Conservation (phyloP, 2,329 filamentous ascomycete species). For the Fusarium lateritium region DNA sequence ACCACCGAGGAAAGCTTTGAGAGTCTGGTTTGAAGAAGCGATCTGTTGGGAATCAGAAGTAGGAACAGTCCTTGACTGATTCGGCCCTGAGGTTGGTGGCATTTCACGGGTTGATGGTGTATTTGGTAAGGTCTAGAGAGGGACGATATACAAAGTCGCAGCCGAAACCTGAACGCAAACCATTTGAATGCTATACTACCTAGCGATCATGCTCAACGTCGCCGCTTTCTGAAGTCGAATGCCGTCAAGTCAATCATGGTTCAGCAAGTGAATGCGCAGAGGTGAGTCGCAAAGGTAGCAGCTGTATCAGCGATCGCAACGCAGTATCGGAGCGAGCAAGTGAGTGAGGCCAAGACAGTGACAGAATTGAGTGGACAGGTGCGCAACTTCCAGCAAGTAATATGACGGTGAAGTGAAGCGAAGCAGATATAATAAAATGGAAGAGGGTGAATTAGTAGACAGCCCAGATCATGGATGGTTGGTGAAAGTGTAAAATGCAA, state of each 20-base stretch:
- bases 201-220: constrained; percentile 45
- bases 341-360: constrained; percentile 3
- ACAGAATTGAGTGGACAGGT: neutral
- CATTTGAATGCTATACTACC: constrained; percentile 38
- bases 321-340: constrained; percentile 1
- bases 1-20: constrained; percentile 58
- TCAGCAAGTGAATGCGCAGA: constrained; percentile 25
- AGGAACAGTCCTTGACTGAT: constrained; percentile 36
- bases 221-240: constrained; percentile 43
- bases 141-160: constrained; percentile 7
- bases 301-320: constrained; percentile 12
- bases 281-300: constrained; percentile 3
- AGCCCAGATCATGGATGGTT: neutral
- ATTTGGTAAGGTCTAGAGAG: constrained; percentile 19
- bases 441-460: neutral
- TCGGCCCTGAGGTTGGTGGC: constrained; percentile 40
- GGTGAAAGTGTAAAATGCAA: constrained; percentile 3
- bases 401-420: neutral
- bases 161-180: constrained; percentile 19
- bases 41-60: constrained; percentile 49
- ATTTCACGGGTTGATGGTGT: constrained; percentile 43
- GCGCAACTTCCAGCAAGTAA: neutral
- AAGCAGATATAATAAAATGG: neutral
- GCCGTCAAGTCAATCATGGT: constrained; percentile 42
- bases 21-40: constrained; percentile 59